Percentiles rank a stretch among this genome's conserved stretches.
phyloP scores from a whole-genome alignment of 345 rosid genomes.

The Sisymbrium altissimum region DNA sequence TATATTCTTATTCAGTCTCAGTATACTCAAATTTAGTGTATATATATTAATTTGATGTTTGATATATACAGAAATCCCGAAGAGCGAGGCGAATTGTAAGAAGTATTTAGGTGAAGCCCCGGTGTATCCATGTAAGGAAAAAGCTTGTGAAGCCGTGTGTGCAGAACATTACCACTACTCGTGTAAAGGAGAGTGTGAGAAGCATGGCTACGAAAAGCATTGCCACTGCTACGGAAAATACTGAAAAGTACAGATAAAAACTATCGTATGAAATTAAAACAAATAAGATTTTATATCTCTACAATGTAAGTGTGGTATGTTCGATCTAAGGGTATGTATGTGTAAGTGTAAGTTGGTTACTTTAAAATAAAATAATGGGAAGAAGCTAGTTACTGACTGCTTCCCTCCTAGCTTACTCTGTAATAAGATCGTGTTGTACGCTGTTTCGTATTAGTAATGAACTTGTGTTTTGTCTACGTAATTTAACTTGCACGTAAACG shows the following conservation, averaged over 20 bases:
- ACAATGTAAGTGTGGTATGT: constrained; percentile 1
- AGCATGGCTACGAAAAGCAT: background rate
- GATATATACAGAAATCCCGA: constrained; percentile 6
- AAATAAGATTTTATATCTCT: background rate
- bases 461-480: background rate
- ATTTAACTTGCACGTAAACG: background rate
- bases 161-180: background rate
- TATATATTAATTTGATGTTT: background rate
- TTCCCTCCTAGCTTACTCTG: background rate
- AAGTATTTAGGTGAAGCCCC: constrained; percentile 10
- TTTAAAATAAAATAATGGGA: background rate
- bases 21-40: background rate
- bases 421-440: constrained; percentile 1
- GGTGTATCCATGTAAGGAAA: constrained; percentile 5
- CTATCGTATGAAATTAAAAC: background rate
- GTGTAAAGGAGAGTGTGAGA: constrained; percentile 25
- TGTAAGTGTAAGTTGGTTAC: background rate
- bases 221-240: constrained; percentile 16
- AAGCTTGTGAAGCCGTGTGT: background rate
- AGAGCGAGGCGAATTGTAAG: constrained; percentile 15
- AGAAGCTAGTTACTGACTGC: background rate
- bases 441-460: background rate
- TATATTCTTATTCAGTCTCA: background rate
- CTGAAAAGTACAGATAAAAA: background rate
- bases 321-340: background rate